Base-by-base conservation (phyloP, 106 monocot genomes). In the Dioscorea zingiberensis region DNA sequence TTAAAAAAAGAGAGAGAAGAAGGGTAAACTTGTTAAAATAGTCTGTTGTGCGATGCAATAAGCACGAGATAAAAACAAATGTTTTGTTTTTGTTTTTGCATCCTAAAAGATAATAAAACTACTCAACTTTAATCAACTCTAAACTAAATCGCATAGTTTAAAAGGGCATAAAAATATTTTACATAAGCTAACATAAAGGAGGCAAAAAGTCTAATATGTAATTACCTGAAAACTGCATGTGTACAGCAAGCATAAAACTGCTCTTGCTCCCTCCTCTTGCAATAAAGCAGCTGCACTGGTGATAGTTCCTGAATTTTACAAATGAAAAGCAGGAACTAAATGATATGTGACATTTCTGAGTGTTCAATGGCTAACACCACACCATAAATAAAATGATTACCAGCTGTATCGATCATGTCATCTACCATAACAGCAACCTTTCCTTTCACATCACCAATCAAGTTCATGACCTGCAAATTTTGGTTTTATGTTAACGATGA, bases 331-430 rank as follows among this genome's bases (percentile, higher is more conserved):
- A 48, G 19, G 19, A 56, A 22, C 23, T 2, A 12, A 12, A 11
- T 22, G 23, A 24, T 5, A 21, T 1, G 10, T 56, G 12, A 9
- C 11, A 3, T 21, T 0, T 2, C 22, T 12, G 22, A 22, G 11
- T 32, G 14, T 38, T 21, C 3, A 55, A 13, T 27, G 16, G 48
- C 18, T 53, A 47, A 29, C 18, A 13, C 57, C 25, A 14, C 51
- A 13, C 44, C 38, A 11, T 29, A 46, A 59, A 51, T 0, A 23
- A 60, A n/a, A 15, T 13, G 48, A 81, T 79, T 58, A 89, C 93
- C 93, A 47, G 93, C 89, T 45, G 93, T 89, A 59, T 94, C 93
- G 70, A 94, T 94, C 88, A 93, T 93, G 63, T 93, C 93, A 72
- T 93, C 93, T 49, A 93, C 80, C 83, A 89, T 78, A 19, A 94